Conservation (phyloP, 2,329 filamentous ascomycete genomes). For the Aspergillus versicolor region DNA sequence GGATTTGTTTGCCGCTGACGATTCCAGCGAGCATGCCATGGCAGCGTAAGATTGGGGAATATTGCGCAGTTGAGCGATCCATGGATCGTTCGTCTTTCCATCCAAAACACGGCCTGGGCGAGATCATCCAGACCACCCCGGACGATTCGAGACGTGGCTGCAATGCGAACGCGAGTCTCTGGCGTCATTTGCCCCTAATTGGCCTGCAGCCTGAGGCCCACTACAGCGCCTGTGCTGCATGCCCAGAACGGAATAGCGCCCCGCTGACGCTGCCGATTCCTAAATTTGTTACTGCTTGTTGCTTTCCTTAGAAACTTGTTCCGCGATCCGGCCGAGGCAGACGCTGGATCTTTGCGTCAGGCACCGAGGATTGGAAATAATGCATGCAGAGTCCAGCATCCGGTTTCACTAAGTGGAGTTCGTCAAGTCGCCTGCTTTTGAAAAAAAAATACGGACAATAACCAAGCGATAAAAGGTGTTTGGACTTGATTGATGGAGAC, state of each 20-base stretch:
- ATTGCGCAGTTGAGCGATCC: background rate
- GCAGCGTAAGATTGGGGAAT: background rate
- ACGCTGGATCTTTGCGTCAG: background rate
- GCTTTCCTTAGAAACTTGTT: slow-evolving; percentile 12
- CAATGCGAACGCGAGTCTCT: slow-evolving; percentile 21
- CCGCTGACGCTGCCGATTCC: background rate
- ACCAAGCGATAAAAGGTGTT: slow-evolving; percentile 1
- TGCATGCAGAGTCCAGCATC: background rate
- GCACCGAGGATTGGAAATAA: background rate
- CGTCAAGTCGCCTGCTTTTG: background rate
- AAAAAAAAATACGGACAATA: background rate
- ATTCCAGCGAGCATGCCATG: background rate
- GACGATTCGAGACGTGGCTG: slow-evolving; percentile 4
- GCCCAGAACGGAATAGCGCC: slow-evolving; percentile 26
- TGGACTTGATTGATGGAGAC: slow-evolving; percentile 15
- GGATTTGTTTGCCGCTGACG: background rate
- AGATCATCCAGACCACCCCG: slow-evolving; percentile 14
- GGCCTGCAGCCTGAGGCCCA: slow-evolving; percentile 11
- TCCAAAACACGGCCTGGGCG: slow-evolving; percentile 3
- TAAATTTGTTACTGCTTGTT: background rate
- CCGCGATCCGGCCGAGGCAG: slow-evolving; percentile 18
- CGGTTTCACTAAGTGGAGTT: slow-evolving; percentile 6
- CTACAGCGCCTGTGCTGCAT: slow-evolving; percentile 26
- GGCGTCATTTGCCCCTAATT: slow-evolving; percentile 30
- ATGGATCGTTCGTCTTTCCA: slow-evolving; percentile 2